Evolutionary conservation across 2,329 filamentous ascomycete species (phyloP), one percentile per base, ranked within the genome.

Genomic region (Phaeosphaeriaceae sp.): DNA sequence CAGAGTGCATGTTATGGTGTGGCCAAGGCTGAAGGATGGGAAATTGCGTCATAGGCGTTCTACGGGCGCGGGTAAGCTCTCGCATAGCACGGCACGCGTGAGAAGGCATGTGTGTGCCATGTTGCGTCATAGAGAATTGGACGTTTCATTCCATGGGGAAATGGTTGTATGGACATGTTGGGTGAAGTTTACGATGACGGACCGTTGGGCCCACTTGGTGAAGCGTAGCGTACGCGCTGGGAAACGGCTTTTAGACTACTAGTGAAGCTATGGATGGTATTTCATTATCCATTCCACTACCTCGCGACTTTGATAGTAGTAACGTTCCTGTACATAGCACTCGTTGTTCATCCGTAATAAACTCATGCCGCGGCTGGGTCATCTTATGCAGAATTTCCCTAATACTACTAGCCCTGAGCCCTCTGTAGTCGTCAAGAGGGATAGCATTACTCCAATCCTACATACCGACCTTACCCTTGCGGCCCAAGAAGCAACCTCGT

Each of bases 41-140:
- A 55, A 47, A 58, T 67, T 63, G 62, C 68, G 67, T 69, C 68
- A 65, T 65, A 46, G 57, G 63, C 54, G 56, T 60, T 55, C 42
- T 51, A 22, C 27, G 40, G 25, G 22, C 4, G 25, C 15, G 27
- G 31, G 31, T 11, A 36, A 36, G 31, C 31, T 36, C 13, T 36
- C 31, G 11, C 31, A 36, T 7, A 11, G 13, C 13, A 15, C 31
- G 31, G 31, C 31, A 36, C 31, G 25, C 25, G 31, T n/a, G n/a
- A n/a, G n/a, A n/a, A n/a, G 31, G 31, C 31, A 36, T 11, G 25
- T 9, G 31, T 27, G 25, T 27, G 25, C 25, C 25, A 27, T 27
- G 25, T n/a, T n/a, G n/a, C n/a, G n/a, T n/a, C n/a, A n/a, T n/a
- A n/a, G n/a, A n/a, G n/a, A n/a, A n/a, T n/a, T n/a, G n/a, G n/a